Base-by-base conservation (phyloP, 31 red algal genomes). In the Odonthalia washingtoniensis region DNA sequence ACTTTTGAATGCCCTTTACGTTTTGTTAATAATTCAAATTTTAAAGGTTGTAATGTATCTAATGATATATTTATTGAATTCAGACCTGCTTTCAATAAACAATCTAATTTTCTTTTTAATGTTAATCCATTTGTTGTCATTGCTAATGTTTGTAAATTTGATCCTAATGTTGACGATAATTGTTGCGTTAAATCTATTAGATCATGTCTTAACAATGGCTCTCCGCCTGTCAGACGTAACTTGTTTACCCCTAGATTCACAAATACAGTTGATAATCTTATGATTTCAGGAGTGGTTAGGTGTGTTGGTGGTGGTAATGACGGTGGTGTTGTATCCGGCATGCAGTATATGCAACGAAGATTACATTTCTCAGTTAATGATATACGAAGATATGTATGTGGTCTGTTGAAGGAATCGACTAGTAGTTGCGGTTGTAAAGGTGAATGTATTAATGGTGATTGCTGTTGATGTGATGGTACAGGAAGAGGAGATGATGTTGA, bases 331-430 rank as follows among this genome's bases (percentile, higher is more conserved):
- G 89, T 63, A 21, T 32, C 87, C 26, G 97, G 97, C 97, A 98
- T 98, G 91, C 97, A 98, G 81, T 98, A 98, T 39, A 46, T 64
- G 76, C 97, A 98, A 30, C 97, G 90, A 17, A 98, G 82, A 69
- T 98, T 98, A 88, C 97, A 98, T 38, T 85, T 85, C 44, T 98
- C 97, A 41, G 97, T 98, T 3, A 98, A 83, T 2, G 97, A 96
- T 27, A 98, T 35, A 43, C 97, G 82, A 46, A 98, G 88, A 81
- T 98, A 98, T 16, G 89, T 96, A 72, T 98, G 96, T 1, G 70
- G 62, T 4, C 96, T 73, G n/a, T 75, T 89, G 81, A 98, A 98
- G 27, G 89, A 74, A 77, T 98, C 96, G 5, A 37, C 40, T 12
- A 97, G 83, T n/a, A n/a, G n/a, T n/a, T n/a, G n/a, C 44, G 90